These are phyloP conservation scores for Ambrosia trifida DNA, from an alignment of 129 eudicot genomes.

Conservation along the genomic window DNA sequence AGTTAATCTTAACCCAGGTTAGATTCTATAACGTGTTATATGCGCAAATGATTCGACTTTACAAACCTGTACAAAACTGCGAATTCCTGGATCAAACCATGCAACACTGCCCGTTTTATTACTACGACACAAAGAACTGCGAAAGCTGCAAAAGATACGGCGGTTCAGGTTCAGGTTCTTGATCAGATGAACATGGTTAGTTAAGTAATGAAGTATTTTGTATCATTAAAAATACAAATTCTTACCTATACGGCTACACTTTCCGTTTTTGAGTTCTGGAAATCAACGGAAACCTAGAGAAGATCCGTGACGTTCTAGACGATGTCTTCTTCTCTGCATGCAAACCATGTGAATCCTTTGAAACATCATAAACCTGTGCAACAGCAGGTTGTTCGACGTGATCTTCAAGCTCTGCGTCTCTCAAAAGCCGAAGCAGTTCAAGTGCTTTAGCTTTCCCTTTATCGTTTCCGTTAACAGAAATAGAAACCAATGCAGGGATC, in stretches of 20 bases:
- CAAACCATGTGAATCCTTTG: slow-evolving; percentile 17
- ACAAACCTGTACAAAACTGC: slow-evolving; percentile 4
- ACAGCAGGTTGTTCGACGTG: slow-evolving; percentile 34
- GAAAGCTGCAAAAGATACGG: slow-evolving; percentile 16
- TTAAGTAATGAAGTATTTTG: background rate
- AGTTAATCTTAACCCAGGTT: slow-evolving; percentile 21
- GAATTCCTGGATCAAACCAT: slow-evolving; percentile 22
- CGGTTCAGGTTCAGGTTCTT: background rate
- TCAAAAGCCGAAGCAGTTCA: slow-evolving; percentile 63
- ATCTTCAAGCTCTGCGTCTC: slow-evolving; percentile 34
- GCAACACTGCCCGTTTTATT: slow-evolving; percentile 6
- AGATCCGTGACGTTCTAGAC: slow-evolving; percentile 35
- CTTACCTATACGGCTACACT: slow-evolving; percentile 35
- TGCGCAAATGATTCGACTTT: slow-evolving; percentile 19
- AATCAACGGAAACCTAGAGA: slow-evolving; percentile 36
- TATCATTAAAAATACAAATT: background rate
- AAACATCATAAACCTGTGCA: slow-evolving; percentile 28
- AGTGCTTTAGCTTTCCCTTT: slow-evolving; percentile 55
- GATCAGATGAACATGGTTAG: slow-evolving; percentile 2
- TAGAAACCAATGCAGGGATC: slow-evolving; percentile 48
- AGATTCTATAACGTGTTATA: slow-evolving; percentile 22
- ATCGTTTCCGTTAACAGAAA: slow-evolving; percentile 61
- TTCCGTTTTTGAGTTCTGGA: slow-evolving; percentile 33
- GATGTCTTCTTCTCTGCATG: slow-evolving; percentile 38
- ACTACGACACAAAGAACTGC: slow-evolving; percentile 2